phyloP scores from a whole-genome alignment of 2,329 filamentous ascomycete species.

The Pseudogymnoascus sp. region DNA sequence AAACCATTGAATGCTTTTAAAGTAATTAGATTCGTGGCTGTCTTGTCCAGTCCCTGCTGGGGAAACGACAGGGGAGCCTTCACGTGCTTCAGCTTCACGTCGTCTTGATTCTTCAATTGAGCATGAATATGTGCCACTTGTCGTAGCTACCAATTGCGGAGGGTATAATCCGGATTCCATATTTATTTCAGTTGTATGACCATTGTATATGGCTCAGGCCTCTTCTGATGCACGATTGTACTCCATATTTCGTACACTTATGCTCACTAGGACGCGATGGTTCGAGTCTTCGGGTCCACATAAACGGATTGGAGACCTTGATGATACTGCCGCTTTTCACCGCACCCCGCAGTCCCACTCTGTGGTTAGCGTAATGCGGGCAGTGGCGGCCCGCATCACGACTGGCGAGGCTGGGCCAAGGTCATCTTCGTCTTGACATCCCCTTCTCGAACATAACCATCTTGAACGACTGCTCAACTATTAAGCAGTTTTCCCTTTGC shows the following conservation, averaged over 20 bases:
- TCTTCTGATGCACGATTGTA: neutral
- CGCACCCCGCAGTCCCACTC: constrained; percentile 5
- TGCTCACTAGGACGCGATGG: neutral
- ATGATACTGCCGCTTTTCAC: constrained; percentile 10
- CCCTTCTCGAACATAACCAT: neutral
- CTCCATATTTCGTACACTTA: neutral
- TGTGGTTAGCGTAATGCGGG: neutral
- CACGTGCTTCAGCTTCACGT: constrained; percentile 18
- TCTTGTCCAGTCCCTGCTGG: neutral
- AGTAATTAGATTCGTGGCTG: constrained; percentile 27
- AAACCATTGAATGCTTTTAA: constrained; percentile 31
- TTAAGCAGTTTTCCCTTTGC: neutral
- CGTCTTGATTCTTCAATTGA: constrained; percentile 23
- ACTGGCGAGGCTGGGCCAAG: neutral
- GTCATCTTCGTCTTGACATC: neutral
- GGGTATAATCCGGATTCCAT: neutral
- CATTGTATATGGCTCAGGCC: neutral
- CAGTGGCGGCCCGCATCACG: neutral
- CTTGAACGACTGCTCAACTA: neutral
- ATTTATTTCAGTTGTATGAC: neutral
- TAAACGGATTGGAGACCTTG: neutral
- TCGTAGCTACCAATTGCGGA: constrained; percentile 25
- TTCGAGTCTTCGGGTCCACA: neutral
- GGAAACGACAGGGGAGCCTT: neutral
- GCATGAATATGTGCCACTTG: constrained; percentile 23